Percentiles rank a stretch among this genome's conserved stretches.
Evolutionary conservation across 345 rosid species (phyloP).

Genomic region (Schrenkiella parvula): DNA sequence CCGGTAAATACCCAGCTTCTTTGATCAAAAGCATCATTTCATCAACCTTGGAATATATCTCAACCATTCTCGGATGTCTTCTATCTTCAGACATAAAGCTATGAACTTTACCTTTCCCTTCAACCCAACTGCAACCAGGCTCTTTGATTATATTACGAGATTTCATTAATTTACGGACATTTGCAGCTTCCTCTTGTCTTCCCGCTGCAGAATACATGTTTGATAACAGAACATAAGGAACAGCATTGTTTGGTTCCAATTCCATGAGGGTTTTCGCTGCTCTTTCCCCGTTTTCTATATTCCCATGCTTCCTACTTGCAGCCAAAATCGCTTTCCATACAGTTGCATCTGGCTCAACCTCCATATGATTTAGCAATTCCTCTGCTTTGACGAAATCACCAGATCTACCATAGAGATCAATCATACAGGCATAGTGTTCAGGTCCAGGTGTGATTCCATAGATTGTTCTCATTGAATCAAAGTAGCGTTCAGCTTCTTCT

Average conservation of each 20-base stretch:
- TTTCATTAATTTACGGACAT: conserved; percentile 65
- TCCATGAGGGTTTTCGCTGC: conserved; percentile 70
- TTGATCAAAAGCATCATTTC: conserved; percentile 63
- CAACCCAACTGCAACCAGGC: conserved; percentile 88
- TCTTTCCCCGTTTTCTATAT: conserved; percentile 65
- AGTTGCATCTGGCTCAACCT: conserved; percentile 69
- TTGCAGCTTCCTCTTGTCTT: conserved; percentile 75
- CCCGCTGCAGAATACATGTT: conserved; percentile 69
- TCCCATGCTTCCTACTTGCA: conserved; percentile 70
- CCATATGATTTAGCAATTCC: conserved; percentile 61
- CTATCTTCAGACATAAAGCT: conserved; percentile 77
- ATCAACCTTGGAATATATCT: conserved; percentile 66
- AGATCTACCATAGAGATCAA: conserved; percentile 80
- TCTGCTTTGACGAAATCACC: conserved; percentile 70
- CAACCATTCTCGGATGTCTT: conserved; percentile 53
- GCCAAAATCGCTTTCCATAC: conserved; percentile 78
- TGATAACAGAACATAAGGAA: conserved; percentile 71
- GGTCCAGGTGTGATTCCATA: conserved; percentile 73
- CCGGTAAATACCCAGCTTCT: conserved; percentile 74
- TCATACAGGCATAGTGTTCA: conserved; percentile 89
- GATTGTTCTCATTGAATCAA: conserved; percentile 58
- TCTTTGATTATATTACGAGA: conserved; percentile 64
- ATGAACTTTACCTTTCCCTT: conserved; percentile 53
- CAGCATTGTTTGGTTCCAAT: conserved; percentile 65
- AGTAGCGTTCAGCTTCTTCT: conserved; percentile 51